A percentile compares a stretch with the other conserved stretches of the same genome.
Evolutionary conservation across 768 basidiomycete genomes (phyloP).

Genomic region (Inosperma sp.): DNA sequence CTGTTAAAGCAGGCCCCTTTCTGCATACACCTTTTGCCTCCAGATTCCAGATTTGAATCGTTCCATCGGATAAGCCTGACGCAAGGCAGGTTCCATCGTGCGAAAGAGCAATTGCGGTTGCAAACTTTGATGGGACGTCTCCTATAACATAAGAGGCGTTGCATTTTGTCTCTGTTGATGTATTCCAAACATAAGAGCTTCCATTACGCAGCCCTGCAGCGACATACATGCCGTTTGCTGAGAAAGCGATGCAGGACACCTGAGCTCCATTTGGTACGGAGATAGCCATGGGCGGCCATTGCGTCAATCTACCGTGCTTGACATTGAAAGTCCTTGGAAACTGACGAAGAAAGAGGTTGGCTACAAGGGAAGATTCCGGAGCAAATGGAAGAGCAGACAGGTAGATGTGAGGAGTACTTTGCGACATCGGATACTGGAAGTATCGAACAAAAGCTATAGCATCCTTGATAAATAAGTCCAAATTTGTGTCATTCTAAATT

Average conservation of each 20-base stretch:
- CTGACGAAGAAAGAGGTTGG: not conserved
- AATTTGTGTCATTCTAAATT: not conserved
- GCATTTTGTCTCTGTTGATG: not conserved
- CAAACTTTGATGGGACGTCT: not conserved
- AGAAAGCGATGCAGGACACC: not conserved
- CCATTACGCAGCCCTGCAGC: not conserved
- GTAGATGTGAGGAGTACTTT: conserved; percentile 36
- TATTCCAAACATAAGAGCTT: not conserved
- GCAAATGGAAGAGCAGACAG: conserved; percentile 35
- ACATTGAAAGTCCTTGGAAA: not conserved
- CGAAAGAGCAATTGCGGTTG: not conserved
- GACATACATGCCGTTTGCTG: not conserved
- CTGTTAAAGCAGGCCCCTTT: not conserved
- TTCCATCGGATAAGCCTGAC: not conserved
- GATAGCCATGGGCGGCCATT: not conserved
- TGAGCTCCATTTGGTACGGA: not conserved
- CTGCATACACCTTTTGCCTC: not conserved
- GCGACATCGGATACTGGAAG: conserved; percentile 27
- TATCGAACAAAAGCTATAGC: conserved; percentile 26
- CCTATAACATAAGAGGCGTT: no score
- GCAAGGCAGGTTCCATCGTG: not conserved
- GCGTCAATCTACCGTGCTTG: not conserved
- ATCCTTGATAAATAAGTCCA: conserved; percentile 16
- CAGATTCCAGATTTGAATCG: not conserved
- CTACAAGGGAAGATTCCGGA: conserved; percentile 19